Conservation (phyloP, 129 eudicot genomes). For the Daucus carota region DNA sequence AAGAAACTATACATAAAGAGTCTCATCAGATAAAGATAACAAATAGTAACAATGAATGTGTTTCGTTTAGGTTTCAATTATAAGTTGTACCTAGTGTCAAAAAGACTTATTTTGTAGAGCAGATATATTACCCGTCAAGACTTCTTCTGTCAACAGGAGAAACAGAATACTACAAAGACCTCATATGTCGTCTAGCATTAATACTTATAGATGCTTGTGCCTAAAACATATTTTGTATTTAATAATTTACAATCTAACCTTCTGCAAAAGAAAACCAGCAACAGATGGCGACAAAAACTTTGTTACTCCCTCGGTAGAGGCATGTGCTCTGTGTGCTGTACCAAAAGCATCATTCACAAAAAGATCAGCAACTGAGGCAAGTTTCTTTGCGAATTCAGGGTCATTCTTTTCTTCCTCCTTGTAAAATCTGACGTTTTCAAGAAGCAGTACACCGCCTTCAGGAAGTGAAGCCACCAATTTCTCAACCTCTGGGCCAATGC, state of each 20-base stretch:
- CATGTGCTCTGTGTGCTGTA: slow-evolving; percentile 71
- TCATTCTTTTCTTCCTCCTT: slow-evolving; percentile 73
- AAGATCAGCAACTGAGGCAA: slow-evolving; percentile 57
- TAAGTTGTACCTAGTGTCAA: neutral
- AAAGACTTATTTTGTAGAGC: neutral
- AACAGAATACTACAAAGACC: neutral
- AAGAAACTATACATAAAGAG: neutral
- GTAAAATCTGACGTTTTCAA: slow-evolving; percentile 61
- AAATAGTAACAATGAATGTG: neutral
- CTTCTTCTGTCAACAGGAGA: neutral
- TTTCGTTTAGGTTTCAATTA: neutral
- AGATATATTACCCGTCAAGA: neutral
- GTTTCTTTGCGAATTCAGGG: slow-evolving; percentile 49
- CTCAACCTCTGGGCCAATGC: slow-evolving; percentile 60
- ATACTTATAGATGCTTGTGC: neutral
- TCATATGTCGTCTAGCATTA: neutral
- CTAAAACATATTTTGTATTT: neutral
- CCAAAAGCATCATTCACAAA: slow-evolving; percentile 66
- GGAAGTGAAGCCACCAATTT: slow-evolving; percentile 64
- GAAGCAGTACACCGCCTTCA: slow-evolving; percentile 61
- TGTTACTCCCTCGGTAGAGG: slow-evolving; percentile 69
- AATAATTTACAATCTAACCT: slow-evolving; percentile 27
- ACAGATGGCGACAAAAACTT: slow-evolving; percentile 57
- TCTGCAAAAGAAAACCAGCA: slow-evolving; percentile 66
- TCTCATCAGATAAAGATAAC: neutral